These are phyloP conservation scores for Isabelozyma heimii DNA, from an alignment of 805 yeast species.

Conservation along the genomic window DNA sequence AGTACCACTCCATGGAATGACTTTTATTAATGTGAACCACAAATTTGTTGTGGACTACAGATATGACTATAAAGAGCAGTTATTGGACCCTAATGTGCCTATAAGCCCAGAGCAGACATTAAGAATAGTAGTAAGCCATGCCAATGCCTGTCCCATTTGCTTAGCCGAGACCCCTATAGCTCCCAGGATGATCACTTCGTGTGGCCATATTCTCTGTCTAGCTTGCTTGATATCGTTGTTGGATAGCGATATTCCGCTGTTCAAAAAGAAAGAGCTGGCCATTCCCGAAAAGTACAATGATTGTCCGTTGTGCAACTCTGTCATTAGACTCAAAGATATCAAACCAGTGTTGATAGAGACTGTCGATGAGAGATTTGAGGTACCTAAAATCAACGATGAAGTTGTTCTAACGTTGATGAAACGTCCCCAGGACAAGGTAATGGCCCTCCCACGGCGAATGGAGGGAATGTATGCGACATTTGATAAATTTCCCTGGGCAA, in stretches of 20 bases:
- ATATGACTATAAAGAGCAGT: conserved; percentile 54
- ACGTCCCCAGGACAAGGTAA: conserved; percentile 37
- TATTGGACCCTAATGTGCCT: conserved; percentile 72
- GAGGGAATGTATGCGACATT: conserved; percentile 26
- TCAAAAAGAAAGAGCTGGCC: conserved; percentile 31
- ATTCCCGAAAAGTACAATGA: conserved; percentile 52
- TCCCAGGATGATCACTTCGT: conserved; percentile 84
- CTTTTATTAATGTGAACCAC: conserved; percentile 79
- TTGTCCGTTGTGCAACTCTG: conserved; percentile 78
- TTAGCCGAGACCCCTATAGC: conserved; percentile 80
- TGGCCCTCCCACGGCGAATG: conserved; percentile 48
- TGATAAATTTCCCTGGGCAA: conserved; percentile 56
- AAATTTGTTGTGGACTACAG: conserved; percentile 75
- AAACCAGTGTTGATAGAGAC: conserved; percentile 59
- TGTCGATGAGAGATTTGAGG: conserved; percentile 53
- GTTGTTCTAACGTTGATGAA: conserved; percentile 64
- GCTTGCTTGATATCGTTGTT: conserved; percentile 76
- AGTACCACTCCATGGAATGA: conserved; percentile 58
- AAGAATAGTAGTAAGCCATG: conserved; percentile 71
- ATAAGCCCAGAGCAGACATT: conserved; percentile 59
- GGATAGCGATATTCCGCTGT: conserved; percentile 47
- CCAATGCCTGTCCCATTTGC: conserved; percentile 90
- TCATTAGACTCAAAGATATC: conserved; percentile 49
- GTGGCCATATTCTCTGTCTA: conserved; percentile 91
- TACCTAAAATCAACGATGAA: conserved; percentile 56